These are phyloP conservation scores for Rubroboletus satanas DNA, from an alignment of 768 basidiomycete species.

Conservation along the genomic window DNA sequence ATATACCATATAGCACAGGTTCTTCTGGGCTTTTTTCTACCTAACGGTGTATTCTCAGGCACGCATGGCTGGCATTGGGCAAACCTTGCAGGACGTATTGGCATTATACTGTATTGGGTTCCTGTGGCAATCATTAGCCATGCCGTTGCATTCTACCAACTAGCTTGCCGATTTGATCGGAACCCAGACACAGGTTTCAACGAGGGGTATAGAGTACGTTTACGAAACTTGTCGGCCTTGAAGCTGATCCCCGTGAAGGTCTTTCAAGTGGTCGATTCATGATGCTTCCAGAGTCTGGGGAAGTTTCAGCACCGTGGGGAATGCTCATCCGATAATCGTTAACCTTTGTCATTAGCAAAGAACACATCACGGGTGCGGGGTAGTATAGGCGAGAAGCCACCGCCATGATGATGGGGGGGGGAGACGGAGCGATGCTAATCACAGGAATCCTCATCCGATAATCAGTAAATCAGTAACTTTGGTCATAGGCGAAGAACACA, in stretches of 20 bases:
- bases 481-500: neutral
- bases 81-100: neutral
- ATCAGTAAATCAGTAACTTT: neutral
- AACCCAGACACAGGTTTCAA: neutral
- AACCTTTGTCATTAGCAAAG: neutral
- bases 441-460: neutral
- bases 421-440: neutral
- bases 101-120: neutral
- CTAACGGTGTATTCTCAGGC: neutral
- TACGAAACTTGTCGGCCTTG: neutral
- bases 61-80: neutral
- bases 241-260: neutral
- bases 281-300: neutral
- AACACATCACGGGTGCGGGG: neutral
- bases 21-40: neutral
- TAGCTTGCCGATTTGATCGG: neutral
- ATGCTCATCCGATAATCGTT: neutral
- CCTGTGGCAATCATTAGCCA: neutral
- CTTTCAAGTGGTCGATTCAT: too few species aligned
- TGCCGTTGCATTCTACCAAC: neutral
- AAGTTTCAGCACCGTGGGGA: neutral
- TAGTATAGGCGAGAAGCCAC: neutral
- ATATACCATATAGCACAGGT: too few species aligned
- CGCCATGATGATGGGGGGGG: slow-evolving; percentile 3
- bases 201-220: neutral